A percentile compares a stretch with the other conserved stretches of the same genome.
Evolutionary conservation across 768 basidiomycete species (phyloP).

Genomic region (Boletus rubropictus): DNA sequence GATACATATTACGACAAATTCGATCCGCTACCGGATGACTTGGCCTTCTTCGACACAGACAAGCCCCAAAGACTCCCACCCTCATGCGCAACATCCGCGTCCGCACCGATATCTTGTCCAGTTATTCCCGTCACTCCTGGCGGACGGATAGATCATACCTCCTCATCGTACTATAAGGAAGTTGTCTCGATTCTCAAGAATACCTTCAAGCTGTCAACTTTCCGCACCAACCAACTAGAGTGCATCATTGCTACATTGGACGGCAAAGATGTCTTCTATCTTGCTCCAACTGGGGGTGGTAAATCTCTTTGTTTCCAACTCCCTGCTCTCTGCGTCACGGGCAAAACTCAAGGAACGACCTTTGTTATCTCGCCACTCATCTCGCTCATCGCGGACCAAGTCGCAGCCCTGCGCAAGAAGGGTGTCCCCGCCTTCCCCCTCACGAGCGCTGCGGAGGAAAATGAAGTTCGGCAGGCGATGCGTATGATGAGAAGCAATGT

Average conservation of each 20-base stretch:
- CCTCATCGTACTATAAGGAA: conserved; percentile 28
- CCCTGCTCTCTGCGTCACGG: conserved; percentile 74
- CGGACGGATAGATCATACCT: conserved; percentile 28
- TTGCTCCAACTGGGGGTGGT: conserved; percentile 95
- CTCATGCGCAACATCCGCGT: conserved; percentile 4
- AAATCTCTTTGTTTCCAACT: conserved; percentile 88
- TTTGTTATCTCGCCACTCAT: conserved; percentile 87
- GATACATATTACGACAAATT: conserved; percentile 45
- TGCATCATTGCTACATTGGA: conserved; percentile 76
- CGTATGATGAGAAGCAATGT: conserved; percentile 38
- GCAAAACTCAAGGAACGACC: conserved; percentile 74
- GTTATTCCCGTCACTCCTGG: background rate
- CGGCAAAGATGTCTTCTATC: conserved; percentile 84
- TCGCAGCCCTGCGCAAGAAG: conserved; percentile 56
- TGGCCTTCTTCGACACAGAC: conserved; percentile 12
- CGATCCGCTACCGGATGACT: conserved; percentile 28
- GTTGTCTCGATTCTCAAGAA: conserved; percentile 29
- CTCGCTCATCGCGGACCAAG: conserved; percentile 88
- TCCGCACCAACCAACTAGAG: conserved; percentile 81
- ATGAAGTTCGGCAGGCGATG: conserved; percentile 36
- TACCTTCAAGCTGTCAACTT: conserved; percentile 57
- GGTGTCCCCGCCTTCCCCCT: conserved; percentile 66
- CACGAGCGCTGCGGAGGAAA: conserved; percentile 47
- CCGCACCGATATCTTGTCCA: background rate
- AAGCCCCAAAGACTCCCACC: conserved; percentile 7